Evolutionary conservation across 2,329 filamentous ascomycete genomes (phyloP).

Genomic region (Trichoderma guizhouense): DNA sequence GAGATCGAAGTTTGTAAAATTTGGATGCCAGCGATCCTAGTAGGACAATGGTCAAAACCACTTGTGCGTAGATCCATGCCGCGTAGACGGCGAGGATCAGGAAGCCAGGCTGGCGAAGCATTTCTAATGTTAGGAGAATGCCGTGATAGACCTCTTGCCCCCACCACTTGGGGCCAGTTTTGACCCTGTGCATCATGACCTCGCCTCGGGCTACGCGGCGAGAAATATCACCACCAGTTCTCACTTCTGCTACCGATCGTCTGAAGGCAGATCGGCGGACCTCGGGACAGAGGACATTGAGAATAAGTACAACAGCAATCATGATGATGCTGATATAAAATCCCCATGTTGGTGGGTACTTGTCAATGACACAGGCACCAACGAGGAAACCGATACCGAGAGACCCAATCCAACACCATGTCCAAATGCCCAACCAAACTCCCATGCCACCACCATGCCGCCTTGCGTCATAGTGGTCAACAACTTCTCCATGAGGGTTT

Average conservation of each 20-base stretch:
- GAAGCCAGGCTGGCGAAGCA: slow-evolving; percentile 73
- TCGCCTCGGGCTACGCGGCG: slow-evolving; percentile 66
- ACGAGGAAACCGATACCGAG: slow-evolving; percentile 69
- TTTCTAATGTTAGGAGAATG: slow-evolving; percentile 60
- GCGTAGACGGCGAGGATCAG: slow-evolving; percentile 68
- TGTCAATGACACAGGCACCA: slow-evolving; percentile 66
- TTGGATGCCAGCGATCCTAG: slow-evolving; percentile 69
- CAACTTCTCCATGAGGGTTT: slow-evolving; percentile 69
- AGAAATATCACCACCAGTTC: slow-evolving; percentile 50
- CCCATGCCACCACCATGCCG: slow-evolving; percentile 76
- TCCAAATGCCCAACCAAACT: slow-evolving; percentile 75
- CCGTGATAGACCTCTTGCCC: slow-evolving; percentile 73
- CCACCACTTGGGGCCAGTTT: slow-evolving; percentile 72
- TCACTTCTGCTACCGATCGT: slow-evolving; percentile 63
- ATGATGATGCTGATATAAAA: slow-evolving; percentile 72
- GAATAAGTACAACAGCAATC: slow-evolving; percentile 59
- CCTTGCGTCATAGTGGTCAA: slow-evolving; percentile 64
- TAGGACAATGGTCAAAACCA: slow-evolving; percentile 69
- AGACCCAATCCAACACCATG: slow-evolving; percentile 72
- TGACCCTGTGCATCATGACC: slow-evolving; percentile 70
- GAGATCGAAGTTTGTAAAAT: slow-evolving; percentile 61
- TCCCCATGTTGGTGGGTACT: slow-evolving; percentile 64
- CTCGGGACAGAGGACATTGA: slow-evolving; percentile 71
- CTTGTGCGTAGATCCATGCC: slow-evolving; percentile 74
- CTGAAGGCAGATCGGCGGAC: slow-evolving; percentile 67